Base-by-base conservation (phyloP, 2,329 filamentous ascomycete species). In the Trichoderma sp. region DNA sequence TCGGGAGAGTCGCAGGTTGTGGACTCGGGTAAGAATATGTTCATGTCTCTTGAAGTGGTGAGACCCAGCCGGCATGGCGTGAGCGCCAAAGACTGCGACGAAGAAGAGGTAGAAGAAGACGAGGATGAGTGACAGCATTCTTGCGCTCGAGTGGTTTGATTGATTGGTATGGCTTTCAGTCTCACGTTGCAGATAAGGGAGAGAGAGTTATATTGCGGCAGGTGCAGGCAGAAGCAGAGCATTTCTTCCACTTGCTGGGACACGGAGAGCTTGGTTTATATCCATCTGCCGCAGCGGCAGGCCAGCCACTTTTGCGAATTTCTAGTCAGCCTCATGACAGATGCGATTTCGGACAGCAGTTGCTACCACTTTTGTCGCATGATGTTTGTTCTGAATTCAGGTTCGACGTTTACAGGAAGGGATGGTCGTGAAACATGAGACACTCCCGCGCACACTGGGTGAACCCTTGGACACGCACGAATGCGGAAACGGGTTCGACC, bases 41-140 rank as follows among this genome's bases (percentile, higher is more conserved):
- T 45, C 61, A 28, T 56, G 61, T 48, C 61, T 56, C 21, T 45
- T 55, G 43, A 47, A 47, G 12, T 21, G 24, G 41, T 17, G 30
- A 3, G 51, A 45, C 15, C 21, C 51, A 21, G 30, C 50, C 19
- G 73, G 73, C 28, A 70, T 72, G 19, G 73, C 73, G 24, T 73
- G 62, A 2, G 71, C 63, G 26, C 68, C 60, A 17, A 70, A 65
- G 45, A 69, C 65, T 67, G 72, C 72, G 39, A 72, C 51, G 44
- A 70, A 66, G 15, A 73, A 68, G 34, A 72, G 57, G 64, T 68
- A 47, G 12, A 71, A 26, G 50, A 66, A 69, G 41, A 69, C 64
- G 30, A 72, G 67, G 6, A 67, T 43, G 17, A 60, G 6, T 15
- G 61, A 55, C 50, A 63, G 12, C 61, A 63, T 28, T 54, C 48